These are phyloP conservation scores for Eucalyptus regnans DNA, from an alignment of 345 rosid genomes.

Conservation along the genomic window DNA sequence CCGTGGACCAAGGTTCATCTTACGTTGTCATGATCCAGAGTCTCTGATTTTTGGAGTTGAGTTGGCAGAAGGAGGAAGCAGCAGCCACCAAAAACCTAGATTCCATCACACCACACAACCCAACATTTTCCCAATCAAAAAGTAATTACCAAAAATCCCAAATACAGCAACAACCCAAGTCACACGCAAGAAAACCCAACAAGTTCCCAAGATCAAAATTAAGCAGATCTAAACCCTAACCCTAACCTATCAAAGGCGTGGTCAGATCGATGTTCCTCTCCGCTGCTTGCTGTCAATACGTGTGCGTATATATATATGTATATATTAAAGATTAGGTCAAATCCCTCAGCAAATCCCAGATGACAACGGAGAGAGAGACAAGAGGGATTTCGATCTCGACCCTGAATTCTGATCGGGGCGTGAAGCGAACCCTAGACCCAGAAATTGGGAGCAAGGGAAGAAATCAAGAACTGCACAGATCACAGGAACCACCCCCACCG, in stretches of 20 bases:
- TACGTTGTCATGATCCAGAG: background rate
- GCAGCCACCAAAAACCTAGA: background rate
- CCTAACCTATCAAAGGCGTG: background rate
- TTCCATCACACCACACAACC: background rate
- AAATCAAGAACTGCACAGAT: background rate
- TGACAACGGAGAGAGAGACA: background rate
- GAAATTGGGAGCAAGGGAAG: background rate
- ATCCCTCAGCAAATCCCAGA: background rate
- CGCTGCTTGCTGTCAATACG: background rate
- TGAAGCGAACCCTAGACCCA: background rate
- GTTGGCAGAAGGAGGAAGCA: background rate
- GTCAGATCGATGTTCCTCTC: background rate
- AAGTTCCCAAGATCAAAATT: background rate
- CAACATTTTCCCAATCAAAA: background rate
- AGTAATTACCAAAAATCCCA: background rate
- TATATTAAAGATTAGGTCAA: background rate
- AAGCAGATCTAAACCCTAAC: background rate
- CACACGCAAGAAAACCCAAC: background rate
- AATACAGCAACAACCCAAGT: background rate
- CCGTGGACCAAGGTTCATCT: background rate
- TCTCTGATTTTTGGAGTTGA: background rate
- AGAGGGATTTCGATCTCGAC: background rate
- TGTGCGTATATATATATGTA: background rate
- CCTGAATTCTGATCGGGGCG: background rate
- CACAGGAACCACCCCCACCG: background rate